Evolutionary conservation across 352 stramenopile species (phyloP), one percentile per base, ranked within the genome.

Genomic region (Phytophthora europaea): DNA sequence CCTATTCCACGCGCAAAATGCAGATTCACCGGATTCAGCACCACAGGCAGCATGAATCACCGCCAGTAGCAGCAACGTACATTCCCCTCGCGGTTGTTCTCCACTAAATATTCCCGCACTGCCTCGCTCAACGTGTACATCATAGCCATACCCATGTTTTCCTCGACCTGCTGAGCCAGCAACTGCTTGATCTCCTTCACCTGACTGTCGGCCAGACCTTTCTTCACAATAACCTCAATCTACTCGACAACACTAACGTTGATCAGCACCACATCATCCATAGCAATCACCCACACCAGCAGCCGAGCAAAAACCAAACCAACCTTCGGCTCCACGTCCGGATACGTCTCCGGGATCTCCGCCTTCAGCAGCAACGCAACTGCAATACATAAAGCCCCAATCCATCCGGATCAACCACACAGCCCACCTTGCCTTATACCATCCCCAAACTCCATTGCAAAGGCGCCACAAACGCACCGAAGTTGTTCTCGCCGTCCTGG

Each of bases 91-190:
- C 87, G 81, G 76, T 97, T 97, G 82, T 97, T 94, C 70, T 97
- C 89, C 45, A 97, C 76, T 67, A 97, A 81, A 76, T 95, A 97
- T 77, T 95, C 90, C 36, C 89, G 84, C 48, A 94, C 75, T 2
- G 88, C 89, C 76, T 97, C 90, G 64, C 84, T 92, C 36, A 97
- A 60, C 55, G 87, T 94, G 76, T 94, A 97, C 66, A 95, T 90
- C 88, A 95, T 96, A 52, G 88, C 87, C 87, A 97, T 95, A 56
- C 89, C 89, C 58, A 92, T 80, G 67, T 95, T 95, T 65, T 95
- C 90, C 48, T 85, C 67, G 23, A 95, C 76, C 67, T 95, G 89
- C 45, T 86, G 67, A 23, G 70, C 61, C 61, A 97, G 65, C 57
- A 97, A 62, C 55, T 82, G 56, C 63, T 88, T 82, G 59, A 95